phyloP scores from a whole-genome alignment of 129 eudicot genomes.

The Chrysanthemum seticuspe region DNA sequence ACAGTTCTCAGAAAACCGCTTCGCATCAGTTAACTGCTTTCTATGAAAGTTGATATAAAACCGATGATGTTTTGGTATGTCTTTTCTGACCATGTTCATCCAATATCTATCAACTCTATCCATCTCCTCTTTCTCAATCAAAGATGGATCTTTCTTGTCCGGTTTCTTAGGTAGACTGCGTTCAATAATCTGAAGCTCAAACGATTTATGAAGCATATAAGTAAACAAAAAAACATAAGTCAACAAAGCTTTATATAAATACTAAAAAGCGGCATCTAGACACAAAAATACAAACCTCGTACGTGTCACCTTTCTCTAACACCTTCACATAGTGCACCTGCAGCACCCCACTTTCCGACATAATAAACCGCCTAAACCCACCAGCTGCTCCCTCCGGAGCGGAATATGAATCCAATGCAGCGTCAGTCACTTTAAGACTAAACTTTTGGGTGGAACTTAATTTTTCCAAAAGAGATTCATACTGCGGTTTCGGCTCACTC shows the following conservation, averaged over 20 bases:
- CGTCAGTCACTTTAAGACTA: constrained; percentile 75
- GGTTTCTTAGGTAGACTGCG: constrained; percentile 78
- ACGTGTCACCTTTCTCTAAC: constrained; percentile 95
- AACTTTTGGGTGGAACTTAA: constrained; percentile 61
- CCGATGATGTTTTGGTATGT: constrained; percentile 84
- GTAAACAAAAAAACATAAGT: constrained; percentile 11
- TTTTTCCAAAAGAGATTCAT: constrained; percentile 81
- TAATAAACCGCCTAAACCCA: constrained; percentile 66
- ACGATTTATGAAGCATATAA: constrained; percentile 19
- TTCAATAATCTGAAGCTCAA: constrained; percentile 73
- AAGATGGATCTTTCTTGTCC: constrained; percentile 66
- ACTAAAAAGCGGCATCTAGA: constrained; percentile 5
- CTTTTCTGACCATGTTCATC: constrained; percentile 85
- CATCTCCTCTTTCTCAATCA: constrained; percentile 81
- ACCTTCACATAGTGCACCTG: constrained; percentile 92
- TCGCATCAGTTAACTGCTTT: constrained; percentile 85
- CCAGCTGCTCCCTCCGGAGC: constrained; percentile 99
- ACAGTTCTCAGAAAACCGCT: constrained; percentile 86
- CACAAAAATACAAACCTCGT: constrained; percentile 62
- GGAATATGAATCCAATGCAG: constrained; percentile 54
- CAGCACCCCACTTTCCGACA: constrained; percentile 82
- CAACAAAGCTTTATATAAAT: constrained; percentile 7
- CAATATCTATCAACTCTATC: constrained; percentile 82
- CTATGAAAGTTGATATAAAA: constrained; percentile 62
- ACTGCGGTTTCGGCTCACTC: constrained; percentile 72